Evolutionary conservation across 139 green algal species (phyloP), one percentile per base, ranked within the genome.

Genomic region (Chlorella sp.): DNA sequence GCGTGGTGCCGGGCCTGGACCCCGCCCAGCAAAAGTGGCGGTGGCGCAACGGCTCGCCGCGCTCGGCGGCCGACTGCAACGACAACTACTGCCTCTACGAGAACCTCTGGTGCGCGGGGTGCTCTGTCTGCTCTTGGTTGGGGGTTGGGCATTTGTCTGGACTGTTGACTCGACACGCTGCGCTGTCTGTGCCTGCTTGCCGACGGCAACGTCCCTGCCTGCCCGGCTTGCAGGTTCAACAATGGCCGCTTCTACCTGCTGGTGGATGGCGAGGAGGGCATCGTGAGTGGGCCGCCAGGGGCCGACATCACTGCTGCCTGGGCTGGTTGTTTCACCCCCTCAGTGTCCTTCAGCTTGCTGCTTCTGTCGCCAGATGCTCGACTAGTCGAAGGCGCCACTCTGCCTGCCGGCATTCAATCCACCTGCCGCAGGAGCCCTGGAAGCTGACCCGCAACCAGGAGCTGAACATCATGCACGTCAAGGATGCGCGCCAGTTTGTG

Each of bases 241-340:
- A 94, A 94, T 44, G 94, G 93, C 22, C 83, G 91, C 30, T 97
- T 93, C 69, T 93, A 87, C 38, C 41, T 92, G 4, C 76, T 97
- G 58, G 91, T 96, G 43, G 94, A 97, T 40, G 92, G 92, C 1
- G 80, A 85, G 13, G 58, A 88, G 24, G 77, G 84, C 44, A 78
- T 90, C 43, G 68, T 88, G 73, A 60, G 51, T 60, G 2, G n/a
- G n/a, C n/a, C n/a, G n/a, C n/a, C n/a, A n/a, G n/a, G n/a, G n/a
- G n/a, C n/a, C n/a, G n/a, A n/a, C n/a, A n/a, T n/a, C n/a, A n/a
- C n/a, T n/a, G n/a, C n/a, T n/a, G n/a, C n/a, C n/a, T n/a, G n/a
- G n/a, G n/a, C n/a, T n/a, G n/a, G n/a, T n/a, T n/a, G n/a, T n/a
- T n/a, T n/a, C n/a, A n/a, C n/a, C n/a, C n/a, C n/a, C n/a, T n/a